Conservation (phyloP, 768 basidiomycete species). For the Boletus rubescentipes region DNA sequence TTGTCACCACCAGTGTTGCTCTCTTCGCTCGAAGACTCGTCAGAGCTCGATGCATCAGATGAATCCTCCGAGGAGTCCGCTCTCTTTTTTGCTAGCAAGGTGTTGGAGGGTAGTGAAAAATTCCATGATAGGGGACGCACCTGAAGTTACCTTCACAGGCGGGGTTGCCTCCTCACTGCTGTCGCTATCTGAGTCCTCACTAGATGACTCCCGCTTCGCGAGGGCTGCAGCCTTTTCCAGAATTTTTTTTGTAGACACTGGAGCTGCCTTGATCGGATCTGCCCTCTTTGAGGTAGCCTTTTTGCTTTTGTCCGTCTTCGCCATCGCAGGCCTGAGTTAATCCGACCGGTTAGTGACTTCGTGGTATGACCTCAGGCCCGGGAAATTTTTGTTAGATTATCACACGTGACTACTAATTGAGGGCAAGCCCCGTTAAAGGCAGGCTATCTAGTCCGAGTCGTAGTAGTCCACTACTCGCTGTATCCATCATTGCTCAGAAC, state of each 20-base stretch:
- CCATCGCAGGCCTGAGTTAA: constrained; percentile 31
- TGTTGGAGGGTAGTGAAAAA: no score
- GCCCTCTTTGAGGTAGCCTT: constrained; percentile 38
- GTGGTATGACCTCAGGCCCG: background rate
- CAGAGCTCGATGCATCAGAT: constrained; percentile 8
- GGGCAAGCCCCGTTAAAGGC: constrained; percentile 19
- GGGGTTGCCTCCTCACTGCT: background rate
- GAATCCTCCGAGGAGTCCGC: background rate
- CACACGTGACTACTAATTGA: constrained; percentile 27
- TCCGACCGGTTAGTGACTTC: background rate
- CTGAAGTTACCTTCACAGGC: background rate
- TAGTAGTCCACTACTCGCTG: no score
- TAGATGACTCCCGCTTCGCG: constrained; percentile 16
- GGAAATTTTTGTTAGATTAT: constrained; percentile 18
- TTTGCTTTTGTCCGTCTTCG: constrained; percentile 39
- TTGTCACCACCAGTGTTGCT: background rate
- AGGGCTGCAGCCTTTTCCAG: constrained; percentile 40
- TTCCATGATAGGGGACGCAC: background rate
- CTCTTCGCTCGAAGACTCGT: constrained; percentile 15
- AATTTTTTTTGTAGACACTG: constrained; percentile 41
- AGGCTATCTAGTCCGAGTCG: no score
- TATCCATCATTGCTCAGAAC: no score
- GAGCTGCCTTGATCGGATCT: constrained; percentile 24
- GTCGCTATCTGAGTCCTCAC: constrained; percentile 5
- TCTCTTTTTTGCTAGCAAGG: constrained; percentile 1